A percentile compares a stretch with the other conserved stretches of the same genome.
phyloP scores from a whole-genome alignment of 1,284 basidiomycete genomes.

The Papiliotrema laurentii region DNA sequence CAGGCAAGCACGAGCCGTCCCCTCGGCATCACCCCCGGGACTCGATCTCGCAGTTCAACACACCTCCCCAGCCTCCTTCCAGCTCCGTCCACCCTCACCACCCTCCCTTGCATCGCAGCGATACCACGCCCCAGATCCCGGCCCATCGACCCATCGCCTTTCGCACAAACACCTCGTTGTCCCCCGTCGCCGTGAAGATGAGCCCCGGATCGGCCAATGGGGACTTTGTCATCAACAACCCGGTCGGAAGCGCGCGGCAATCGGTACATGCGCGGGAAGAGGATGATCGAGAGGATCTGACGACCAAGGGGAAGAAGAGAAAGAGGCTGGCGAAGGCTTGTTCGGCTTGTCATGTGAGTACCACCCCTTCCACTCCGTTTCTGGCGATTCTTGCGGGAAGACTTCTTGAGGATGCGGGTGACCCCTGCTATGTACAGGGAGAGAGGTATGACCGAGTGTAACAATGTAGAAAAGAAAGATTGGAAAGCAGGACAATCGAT shows the following conservation, averaged over 20 bases:
- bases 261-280: neutral
- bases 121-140: neutral
- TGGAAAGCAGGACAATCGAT: no score
- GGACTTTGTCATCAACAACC: neutral
- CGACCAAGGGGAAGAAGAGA: conserved; percentile 38
- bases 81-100: neutral
- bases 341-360: conserved; percentile 46
- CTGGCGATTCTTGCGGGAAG: no score
- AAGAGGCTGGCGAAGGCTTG: conserved; percentile 41
- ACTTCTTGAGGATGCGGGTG: no score
- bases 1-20: neutral
- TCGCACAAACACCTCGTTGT: neutral
- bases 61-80: neutral
- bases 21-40: neutral
- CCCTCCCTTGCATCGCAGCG: neutral
- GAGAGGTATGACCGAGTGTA: no score
- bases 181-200: neutral
- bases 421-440: no score
- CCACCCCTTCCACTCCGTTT: neutral
- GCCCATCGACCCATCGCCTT: neutral
- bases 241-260: neutral
- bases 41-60: neutral
- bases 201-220: neutral
- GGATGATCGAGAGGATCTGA: conserved; percentile 40
- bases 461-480: no score